phyloP scores from a whole-genome alignment of 108 stramenopile genomes.

The Chaetoceros muelleri region DNA sequence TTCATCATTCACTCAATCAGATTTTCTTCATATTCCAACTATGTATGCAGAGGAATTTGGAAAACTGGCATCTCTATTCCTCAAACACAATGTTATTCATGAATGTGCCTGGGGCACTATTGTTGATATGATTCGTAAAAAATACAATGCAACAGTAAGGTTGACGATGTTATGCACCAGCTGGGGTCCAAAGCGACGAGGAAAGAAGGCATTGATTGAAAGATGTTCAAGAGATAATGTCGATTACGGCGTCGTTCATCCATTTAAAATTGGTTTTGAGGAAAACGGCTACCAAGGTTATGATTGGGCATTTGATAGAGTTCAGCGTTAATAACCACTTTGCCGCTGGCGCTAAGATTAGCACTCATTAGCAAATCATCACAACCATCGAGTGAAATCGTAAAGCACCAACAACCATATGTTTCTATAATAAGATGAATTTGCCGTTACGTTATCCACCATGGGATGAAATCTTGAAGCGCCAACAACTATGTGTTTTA shows the following conservation, averaged over 20 bases:
- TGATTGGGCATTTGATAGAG: background rate
- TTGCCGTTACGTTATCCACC: too few relatives aligned
- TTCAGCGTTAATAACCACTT: too few relatives aligned
- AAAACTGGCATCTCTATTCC: background rate
- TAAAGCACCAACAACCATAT: too few relatives aligned
- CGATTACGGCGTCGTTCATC: background rate
- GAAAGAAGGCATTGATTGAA: slow-evolving; percentile 1
- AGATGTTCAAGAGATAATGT: background rate
- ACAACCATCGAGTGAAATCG: too few relatives aligned
- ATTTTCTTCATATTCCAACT: background rate
- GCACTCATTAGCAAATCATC: too few relatives aligned
- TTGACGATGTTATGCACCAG: background rate
- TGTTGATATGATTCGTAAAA: background rate
- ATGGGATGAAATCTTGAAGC: too few relatives aligned
- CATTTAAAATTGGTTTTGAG: background rate
- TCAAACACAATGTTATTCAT: background rate
- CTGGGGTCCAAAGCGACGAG: background rate
- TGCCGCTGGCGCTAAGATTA: too few relatives aligned
- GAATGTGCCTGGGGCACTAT: background rate
- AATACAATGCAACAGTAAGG: background rate
- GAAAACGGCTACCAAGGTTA: slow-evolving; percentile 1
- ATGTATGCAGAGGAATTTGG: background rate
- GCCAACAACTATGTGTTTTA: too few relatives aligned
- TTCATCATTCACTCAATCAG: background rate
- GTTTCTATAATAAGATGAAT: too few relatives aligned